Conservation (phyloP, 2,329 filamentous ascomycete species). For the Xylariaceae sp. region DNA sequence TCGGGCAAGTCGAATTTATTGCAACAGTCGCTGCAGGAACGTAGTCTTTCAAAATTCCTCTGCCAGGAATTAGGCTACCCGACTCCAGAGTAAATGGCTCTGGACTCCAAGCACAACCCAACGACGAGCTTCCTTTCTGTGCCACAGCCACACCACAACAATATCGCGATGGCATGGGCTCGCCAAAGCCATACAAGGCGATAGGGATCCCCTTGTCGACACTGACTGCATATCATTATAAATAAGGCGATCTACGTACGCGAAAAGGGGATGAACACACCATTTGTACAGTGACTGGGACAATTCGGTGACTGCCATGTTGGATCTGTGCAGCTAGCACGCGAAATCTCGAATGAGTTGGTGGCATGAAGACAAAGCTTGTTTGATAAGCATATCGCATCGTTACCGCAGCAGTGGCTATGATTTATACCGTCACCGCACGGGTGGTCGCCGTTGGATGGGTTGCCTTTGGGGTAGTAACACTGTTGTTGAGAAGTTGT, state of each 20-base stretch:
- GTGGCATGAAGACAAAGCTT: not conserved
- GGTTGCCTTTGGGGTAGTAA: constrained; percentile 2
- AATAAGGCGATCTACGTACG: not conserved
- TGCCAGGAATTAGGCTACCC: not conserved
- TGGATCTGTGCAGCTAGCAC: constrained; percentile 4
- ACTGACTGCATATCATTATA: not conserved
- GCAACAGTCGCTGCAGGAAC: not conserved
- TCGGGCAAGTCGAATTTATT: not conserved
- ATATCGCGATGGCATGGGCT: not conserved
- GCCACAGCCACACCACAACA: not conserved
- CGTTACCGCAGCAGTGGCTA: constrained; percentile 1
- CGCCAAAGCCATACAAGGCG: not conserved
- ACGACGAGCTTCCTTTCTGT: not conserved
- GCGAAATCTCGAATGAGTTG: not conserved
- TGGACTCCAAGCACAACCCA: not conserved
- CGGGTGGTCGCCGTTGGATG: not conserved
- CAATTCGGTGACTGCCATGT: not conserved
- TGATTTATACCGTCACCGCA: constrained; percentile 9
- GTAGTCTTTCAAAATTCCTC: not conserved
- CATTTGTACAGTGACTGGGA: not conserved
- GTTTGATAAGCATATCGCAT: not conserved
- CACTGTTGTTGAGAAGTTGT: not conserved
- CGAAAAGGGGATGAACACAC: not conserved
- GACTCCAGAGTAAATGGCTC: not conserved
- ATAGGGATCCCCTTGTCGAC: not conserved